A percentile compares a stretch with the other conserved stretches of the same genome.
phyloP scores from a whole-genome alignment of 176 grass and related monocot genomes.

The Sorghum bicolor region Sorghum_bicolor_NCBIv3 NC_012872.2:68391001-68391500 shows the following conservation, averaged over 20 bases:
- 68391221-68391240: slow-evolving; percentile 51
- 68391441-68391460: background rate
- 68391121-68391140: slow-evolving; percentile 80
- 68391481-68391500: background rate
- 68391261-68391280: background rate
- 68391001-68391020: slow-evolving; percentile 91
- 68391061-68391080: too few relatives aligned
- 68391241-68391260: slow-evolving; percentile 19
- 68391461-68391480: background rate
- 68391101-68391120: too few relatives aligned
- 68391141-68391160: slow-evolving; percentile 94
- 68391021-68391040: slow-evolving; percentile 73
- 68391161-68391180: slow-evolving; percentile 91
- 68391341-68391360: background rate
- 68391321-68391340: background rate
- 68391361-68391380: background rate
- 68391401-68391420: background rate
- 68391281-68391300: slow-evolving; percentile 48
- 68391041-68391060: slow-evolving; percentile 53
- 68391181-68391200: slow-evolving; percentile 56
- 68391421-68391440: background rate
- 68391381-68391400: slow-evolving; percentile 32
- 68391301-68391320: slow-evolving; percentile 12
- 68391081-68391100: too few relatives aligned
- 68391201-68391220: slow-evolving; percentile 56